Base-by-base conservation (phyloP, 495 filamentous ascomycete species). In the Aspergillus haitiensis region DNA sequence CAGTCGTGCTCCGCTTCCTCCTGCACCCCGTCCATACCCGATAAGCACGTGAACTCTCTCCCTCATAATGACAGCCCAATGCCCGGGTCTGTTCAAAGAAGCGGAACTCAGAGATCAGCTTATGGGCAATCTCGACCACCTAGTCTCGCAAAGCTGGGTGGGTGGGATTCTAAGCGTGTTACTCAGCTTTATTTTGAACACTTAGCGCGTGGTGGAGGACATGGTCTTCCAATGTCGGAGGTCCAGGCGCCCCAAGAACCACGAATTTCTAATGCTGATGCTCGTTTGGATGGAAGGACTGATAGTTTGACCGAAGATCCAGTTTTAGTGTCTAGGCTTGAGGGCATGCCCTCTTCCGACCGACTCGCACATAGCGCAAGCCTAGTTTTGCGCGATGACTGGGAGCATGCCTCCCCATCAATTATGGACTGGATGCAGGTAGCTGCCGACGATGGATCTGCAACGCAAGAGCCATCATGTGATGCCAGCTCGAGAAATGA, bases 391-490 rank as follows among this genome's bases (percentile, higher is more conserved):
- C 77, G 74, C 16, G 77, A 79, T 60, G 82, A 84, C 58, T 83
- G 78, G 79, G 76, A 76, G 55, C 74, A 81, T 65, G 80, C 81
- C 21, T 84, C 82, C 8, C 82, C 82, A 6, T 84, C 81, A 4
- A 80, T 84, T 39, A 75, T 75, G 56, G 81, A 82, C 60, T 82
- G 80, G 74, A 81, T 82, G 74, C 75, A 80, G 59, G 60, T 81
- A 33, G 77, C 78, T 5, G 77, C 71, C 3, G 71, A 73, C 10
- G 75, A 80, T 52, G 76, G 70, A 32, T 55, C 74, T 27, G 61
- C 63, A 56, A 47, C 58, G 11, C 50, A 55, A 51, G 54, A 55
- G 5, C 56, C 55, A 12, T 48, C 61, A 56, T 40, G 67, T 53
- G 62, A 62, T 36, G 13, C 58, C 52, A 63, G 64, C 32, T 56